Conservation (phyloP, 1,139 yeast genomes). For the Suhomyces terraborum region DNA sequence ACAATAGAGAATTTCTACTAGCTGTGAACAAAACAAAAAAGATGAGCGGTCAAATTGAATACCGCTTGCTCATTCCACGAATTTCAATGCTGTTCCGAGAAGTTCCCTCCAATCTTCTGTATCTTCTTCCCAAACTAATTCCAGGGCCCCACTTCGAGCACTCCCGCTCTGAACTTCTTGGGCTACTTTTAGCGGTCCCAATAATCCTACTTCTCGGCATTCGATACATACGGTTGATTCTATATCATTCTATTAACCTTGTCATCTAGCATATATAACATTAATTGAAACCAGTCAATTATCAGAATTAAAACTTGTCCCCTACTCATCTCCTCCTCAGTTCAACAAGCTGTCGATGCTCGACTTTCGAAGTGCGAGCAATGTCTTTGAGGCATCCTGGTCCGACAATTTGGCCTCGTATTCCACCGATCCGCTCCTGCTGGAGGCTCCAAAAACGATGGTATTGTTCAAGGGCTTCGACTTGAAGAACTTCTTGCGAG, state of each 20-base stretch:
- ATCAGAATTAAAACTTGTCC: slow-evolving; percentile 9
- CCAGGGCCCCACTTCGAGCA: too few relatives aligned
- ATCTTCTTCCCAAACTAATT: too few relatives aligned
- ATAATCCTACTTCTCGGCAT: not conserved
- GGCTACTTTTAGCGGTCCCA: too few relatives aligned
- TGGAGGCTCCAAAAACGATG: slow-evolving; percentile 16
- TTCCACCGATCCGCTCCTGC: slow-evolving; percentile 15
- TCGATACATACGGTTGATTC: not conserved
- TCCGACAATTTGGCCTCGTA: slow-evolving; percentile 23
- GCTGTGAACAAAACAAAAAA: too few relatives aligned
- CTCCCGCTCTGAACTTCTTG: too few relatives aligned
- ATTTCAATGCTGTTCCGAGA: too few relatives aligned
- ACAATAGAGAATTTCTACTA: too few relatives aligned
- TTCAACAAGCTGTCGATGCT: slow-evolving; percentile 46
- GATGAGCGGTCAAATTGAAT: too few relatives aligned
- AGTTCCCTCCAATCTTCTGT: too few relatives aligned
- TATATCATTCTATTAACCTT: not conserved
- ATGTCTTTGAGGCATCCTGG: slow-evolving; percentile 45
- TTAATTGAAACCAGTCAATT: slow-evolving; percentile 8
- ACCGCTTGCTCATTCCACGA: too few relatives aligned
- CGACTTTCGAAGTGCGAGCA: slow-evolving; percentile 47
- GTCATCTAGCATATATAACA: slow-evolving; percentile 4
- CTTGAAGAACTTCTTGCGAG: slow-evolving; percentile 32
- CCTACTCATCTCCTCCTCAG: slow-evolving; percentile 17
- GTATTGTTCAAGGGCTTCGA: slow-evolving; percentile 27